These are phyloP conservation scores for Xanthoconium separans DNA, from an alignment of 1,284 basidiomycete species.

Conservation along the genomic window DNA sequence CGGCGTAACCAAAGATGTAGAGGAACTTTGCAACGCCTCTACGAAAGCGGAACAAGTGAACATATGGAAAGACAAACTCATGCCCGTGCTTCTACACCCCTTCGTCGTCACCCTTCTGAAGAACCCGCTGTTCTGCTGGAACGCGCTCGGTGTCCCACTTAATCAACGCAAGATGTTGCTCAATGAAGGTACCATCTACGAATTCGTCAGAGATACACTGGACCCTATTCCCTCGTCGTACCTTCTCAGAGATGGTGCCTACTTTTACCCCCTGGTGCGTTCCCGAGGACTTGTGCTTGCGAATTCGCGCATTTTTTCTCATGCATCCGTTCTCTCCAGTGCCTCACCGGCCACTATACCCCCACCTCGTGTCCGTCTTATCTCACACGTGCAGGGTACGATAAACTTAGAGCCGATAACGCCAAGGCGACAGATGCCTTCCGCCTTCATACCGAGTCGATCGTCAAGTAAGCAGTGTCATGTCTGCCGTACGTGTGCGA, in stretches of 20 bases:
- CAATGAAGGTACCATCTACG: constrained; percentile 59
- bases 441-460: constrained; percentile 78
- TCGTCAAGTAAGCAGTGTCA: constrained; percentile 57
- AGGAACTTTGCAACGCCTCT: constrained; percentile 54
- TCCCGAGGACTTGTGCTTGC: background rate
- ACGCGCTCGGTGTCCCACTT: constrained; percentile 76
- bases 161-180: constrained; percentile 75
- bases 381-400: constrained; percentile 68
- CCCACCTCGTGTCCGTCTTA: constrained; percentile 71
- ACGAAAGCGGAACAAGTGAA: constrained; percentile 61
- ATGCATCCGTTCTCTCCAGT: constrained; percentile 28
- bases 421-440: constrained; percentile 58
- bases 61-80: constrained; percentile 64
- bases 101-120: constrained; percentile 63
- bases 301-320: constrained; percentile 5
- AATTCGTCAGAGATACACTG: constrained; percentile 62
- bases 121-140: constrained; percentile 76
- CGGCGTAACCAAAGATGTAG: constrained; percentile 58
- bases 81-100: constrained; percentile 68
- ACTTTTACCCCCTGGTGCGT: constrained; percentile 65
- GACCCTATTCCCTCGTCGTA: constrained; percentile 59
- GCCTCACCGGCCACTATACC: constrained; percentile 67
- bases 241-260: constrained; percentile 57
- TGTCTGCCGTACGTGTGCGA: background rate
- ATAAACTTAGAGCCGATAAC: constrained; percentile 52